Evolutionary conservation across 345 rosid species (phyloP).

Genomic region (Leavenworthia alabamica): DNA sequence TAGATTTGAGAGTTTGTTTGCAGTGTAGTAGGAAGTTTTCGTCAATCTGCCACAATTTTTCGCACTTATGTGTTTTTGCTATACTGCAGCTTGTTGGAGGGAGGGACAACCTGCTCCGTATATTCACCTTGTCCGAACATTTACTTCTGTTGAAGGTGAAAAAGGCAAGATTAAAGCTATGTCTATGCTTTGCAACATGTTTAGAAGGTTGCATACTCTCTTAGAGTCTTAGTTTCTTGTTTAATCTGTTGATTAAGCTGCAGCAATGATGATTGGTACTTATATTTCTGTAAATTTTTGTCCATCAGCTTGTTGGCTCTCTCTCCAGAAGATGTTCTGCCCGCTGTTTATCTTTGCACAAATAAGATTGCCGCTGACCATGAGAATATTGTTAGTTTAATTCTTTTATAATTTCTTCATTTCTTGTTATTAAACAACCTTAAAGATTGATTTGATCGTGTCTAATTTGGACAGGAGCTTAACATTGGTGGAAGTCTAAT

Average conservation of each 20-base stretch:
- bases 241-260: constrained; percentile 2
- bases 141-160: constrained; percentile 74
- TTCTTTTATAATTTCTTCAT: constrained; percentile 4
- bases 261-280: background rate
- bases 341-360: constrained; percentile 81
- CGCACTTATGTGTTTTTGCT: background rate
- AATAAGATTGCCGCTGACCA: constrained; percentile 85
- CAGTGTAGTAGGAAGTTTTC: no score
- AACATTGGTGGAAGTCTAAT: constrained; percentile 84
- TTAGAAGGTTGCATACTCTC: constrained; percentile 55
- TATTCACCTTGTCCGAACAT: constrained; percentile 76
- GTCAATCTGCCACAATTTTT: background rate
- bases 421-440: background rate
- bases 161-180: constrained; percentile 82
- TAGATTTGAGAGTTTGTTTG: no score
- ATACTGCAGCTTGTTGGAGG: constrained; percentile 76
- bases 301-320: constrained; percentile 68
- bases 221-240: background rate
- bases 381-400: constrained; percentile 53
- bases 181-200: constrained; percentile 89
- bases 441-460: background rate
- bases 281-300: constrained; percentile 12
- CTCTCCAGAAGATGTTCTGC: constrained; percentile 81
- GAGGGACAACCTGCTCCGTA: constrained; percentile 73
- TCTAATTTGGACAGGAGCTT: constrained; percentile 50